Evolutionary conservation across 495 filamentous ascomycete genomes (phyloP).

Genomic region (Penicillium parvum): DNA sequence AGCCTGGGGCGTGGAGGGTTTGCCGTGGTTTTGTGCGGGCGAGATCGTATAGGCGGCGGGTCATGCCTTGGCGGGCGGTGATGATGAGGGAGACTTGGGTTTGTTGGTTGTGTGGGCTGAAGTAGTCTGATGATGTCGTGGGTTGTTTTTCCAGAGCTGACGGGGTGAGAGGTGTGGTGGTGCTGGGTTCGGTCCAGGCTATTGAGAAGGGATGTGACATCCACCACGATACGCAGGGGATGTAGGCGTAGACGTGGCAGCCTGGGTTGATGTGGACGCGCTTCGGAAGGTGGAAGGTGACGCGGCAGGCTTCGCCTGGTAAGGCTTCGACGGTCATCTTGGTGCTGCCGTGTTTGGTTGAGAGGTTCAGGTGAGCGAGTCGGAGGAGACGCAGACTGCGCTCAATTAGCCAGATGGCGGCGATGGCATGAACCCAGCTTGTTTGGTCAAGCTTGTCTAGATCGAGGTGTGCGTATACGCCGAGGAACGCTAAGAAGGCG

Average conservation of each 20-base stretch:
- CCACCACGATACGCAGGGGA: slow-evolving; percentile 70
- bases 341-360: slow-evolving; percentile 33
- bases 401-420: slow-evolving; percentile 63
- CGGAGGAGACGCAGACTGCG: slow-evolving; percentile 51
- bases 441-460: slow-evolving; percentile 57
- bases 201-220: slow-evolving; percentile 60
- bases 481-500: slow-evolving; percentile 58
- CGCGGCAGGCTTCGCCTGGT: slow-evolving; percentile 51
- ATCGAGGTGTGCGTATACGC: slow-evolving; percentile 66
- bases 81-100: slow-evolving; percentile 76
- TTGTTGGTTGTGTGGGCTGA: slow-evolving; percentile 21
- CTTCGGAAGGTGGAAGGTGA: slow-evolving; percentile 72
- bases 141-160: slow-evolving; percentile 41
- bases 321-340: slow-evolving; percentile 46
- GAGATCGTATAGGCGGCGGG: slow-evolving; percentile 65
- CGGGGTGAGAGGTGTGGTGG: slow-evolving; percentile 16
- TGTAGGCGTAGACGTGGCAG: slow-evolving; percentile 77
- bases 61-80: slow-evolving; percentile 76
- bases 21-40: slow-evolving; percentile 57
- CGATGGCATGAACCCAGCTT: slow-evolving; percentile 55
- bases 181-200: slow-evolving; percentile 47
- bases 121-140: slow-evolving; percentile 25
- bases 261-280: slow-evolving; percentile 71
- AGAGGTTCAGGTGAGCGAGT: slow-evolving; percentile 57
- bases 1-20: slow-evolving; percentile 55